phyloP scores from a whole-genome alignment of 1,284 basidiomycete genomes.

The Volvariella surrecta region DNA sequence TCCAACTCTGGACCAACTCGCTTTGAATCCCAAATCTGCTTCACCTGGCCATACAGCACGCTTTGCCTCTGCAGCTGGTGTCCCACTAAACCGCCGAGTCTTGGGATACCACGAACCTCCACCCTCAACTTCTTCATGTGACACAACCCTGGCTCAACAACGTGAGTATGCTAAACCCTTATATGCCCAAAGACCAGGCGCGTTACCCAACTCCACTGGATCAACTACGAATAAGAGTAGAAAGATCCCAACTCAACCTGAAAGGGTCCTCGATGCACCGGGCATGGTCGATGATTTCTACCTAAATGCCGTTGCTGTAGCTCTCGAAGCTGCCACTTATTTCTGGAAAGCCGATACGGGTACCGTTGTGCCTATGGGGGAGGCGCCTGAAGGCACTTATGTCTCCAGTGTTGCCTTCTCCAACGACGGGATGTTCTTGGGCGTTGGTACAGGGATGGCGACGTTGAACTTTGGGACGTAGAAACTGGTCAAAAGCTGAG shows the following conservation, averaged over 20 bases:
- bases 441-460: slow-evolving; percentile 77
- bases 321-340: slow-evolving; percentile 76
- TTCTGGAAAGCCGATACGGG: slow-evolving; percentile 94
- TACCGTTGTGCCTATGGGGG: slow-evolving; percentile 69
- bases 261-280: slow-evolving; percentile 91
- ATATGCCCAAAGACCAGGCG: slow-evolving; percentile 54
- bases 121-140: slow-evolving; percentile 57
- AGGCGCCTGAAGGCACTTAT: slow-evolving; percentile 66
- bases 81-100: slow-evolving; percentile 66
- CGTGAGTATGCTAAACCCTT: slow-evolving; percentile 67
- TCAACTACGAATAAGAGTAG: slow-evolving; percentile 59
- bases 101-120: slow-evolving; percentile 75
- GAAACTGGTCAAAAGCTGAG: slow-evolving; percentile 78
- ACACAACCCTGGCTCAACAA: slow-evolving; percentile 61
- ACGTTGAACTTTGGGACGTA: slow-evolving; percentile 93
- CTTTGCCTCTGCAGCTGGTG: slow-evolving; percentile 63
- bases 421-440: slow-evolving; percentile 81
- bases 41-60: slow-evolving; percentile 73
- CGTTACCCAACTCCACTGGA: slow-evolving; percentile 52
- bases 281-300: slow-evolving; percentile 97
- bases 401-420: slow-evolving; percentile 83
- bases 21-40: slow-evolving; percentile 47
- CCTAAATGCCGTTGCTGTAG: slow-evolving; percentile 88
- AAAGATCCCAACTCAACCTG: slow-evolving; percentile 77
- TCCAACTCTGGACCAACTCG: slow-evolving; percentile 55